Conservation (phyloP, 2,329 filamentous ascomycete species). For the Colletotrichum tropicicola region DNA sequence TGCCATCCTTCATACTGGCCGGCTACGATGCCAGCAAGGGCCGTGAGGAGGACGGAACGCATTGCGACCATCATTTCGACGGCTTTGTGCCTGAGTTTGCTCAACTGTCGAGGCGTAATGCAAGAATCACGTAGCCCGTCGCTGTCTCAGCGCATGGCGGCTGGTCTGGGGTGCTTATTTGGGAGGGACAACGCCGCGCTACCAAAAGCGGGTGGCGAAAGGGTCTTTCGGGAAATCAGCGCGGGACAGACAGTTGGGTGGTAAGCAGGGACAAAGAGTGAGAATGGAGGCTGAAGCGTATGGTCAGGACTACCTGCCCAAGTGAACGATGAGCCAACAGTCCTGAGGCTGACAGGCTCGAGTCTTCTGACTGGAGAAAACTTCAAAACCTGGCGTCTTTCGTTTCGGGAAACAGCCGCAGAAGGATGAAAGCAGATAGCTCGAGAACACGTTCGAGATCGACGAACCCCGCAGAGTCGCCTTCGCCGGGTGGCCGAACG, state of each 20-base stretch:
- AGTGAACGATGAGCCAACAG: neutral
- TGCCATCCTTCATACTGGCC: conserved; percentile 60
- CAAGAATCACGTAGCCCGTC: neutral
- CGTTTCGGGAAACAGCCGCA: neutral
- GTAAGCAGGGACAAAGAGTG: neutral
- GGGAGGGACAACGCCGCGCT: neutral
- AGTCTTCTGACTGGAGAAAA: neutral
- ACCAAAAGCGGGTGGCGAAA: neutral
- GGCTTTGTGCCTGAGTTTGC: neutral
- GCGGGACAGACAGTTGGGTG: neutral
- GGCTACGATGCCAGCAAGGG: conserved; percentile 37
- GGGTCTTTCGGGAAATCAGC: neutral
- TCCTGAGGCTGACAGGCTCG: neutral
- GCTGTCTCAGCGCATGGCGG: conserved; percentile 13
- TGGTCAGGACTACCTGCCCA: neutral
- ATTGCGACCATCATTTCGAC: neutral
- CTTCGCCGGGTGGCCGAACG: neutral
- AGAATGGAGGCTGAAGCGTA: neutral
- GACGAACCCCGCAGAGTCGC: neutral
- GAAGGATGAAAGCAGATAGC: neutral
- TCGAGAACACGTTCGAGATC: neutral
- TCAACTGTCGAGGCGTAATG: neutral
- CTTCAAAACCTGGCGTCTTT: neutral
- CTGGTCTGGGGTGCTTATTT: neutral
- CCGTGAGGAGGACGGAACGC: conserved; percentile 36